Evolutionary conservation across 352 stramenopile species (phyloP).

Genomic region (Globisporangium ultimum): DNA sequence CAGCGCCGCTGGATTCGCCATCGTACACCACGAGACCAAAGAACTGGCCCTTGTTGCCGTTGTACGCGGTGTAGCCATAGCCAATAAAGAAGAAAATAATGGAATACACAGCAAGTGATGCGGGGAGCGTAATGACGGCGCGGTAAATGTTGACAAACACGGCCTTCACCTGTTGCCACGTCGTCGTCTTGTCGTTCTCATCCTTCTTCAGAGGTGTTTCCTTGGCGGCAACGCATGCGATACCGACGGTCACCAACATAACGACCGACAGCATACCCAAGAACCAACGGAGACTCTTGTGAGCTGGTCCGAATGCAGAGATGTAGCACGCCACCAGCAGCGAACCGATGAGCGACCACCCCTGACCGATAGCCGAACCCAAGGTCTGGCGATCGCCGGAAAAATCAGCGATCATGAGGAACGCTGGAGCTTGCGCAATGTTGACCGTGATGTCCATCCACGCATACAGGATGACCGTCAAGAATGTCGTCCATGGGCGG

Average conservation of each 20-base stretch:
- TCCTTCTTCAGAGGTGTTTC: constrained; percentile 31
- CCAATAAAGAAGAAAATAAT: constrained; percentile 40
- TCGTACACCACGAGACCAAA: constrained; percentile 49
- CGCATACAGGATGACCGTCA: constrained; percentile 74
- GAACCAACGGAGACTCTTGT: constrained; percentile 64
- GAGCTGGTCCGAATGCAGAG: constrained; percentile 57
- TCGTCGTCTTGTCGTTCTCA: constrained; percentile 8
- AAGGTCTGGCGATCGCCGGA: constrained; percentile 66
- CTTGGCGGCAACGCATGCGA: constrained; percentile 52
- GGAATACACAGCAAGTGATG: constrained; percentile 38
- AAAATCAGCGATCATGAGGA: constrained; percentile 76
- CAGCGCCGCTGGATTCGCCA: constrained; percentile 31
- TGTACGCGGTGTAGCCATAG: constrained; percentile 55
- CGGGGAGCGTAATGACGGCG: constrained; percentile 40
- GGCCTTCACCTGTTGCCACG: constrained; percentile 19
- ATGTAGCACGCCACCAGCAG: constrained; percentile 76
- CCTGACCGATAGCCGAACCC: constrained; percentile 54
- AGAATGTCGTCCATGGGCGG: constrained; percentile 45
- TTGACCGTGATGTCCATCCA: constrained; percentile 86
- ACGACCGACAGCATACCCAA: constrained; percentile 65
- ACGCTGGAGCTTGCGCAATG: constrained; percentile 64
- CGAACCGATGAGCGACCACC: constrained; percentile 54
- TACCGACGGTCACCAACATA: constrained; percentile 50
- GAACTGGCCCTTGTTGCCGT: constrained; percentile 60
- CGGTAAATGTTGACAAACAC: constrained; percentile 45